Percentiles rank a stretch among this genome's conserved stretches.
Evolutionary conservation across 1,284 basidiomycete species (phyloP).

Genomic region (Sutorius eximius): DNA sequence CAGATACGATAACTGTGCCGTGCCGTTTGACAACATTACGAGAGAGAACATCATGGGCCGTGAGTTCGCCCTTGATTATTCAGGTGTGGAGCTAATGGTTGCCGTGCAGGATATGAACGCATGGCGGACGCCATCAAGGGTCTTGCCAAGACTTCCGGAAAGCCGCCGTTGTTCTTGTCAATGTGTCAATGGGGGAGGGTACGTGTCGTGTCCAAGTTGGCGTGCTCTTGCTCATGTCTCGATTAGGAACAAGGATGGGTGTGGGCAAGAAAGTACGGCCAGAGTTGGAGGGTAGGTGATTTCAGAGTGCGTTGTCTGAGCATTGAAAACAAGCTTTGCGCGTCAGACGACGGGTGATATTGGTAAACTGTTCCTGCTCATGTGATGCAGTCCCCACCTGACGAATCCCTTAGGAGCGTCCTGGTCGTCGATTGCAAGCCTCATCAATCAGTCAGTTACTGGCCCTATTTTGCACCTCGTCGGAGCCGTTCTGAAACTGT

Average conservation of each 20-base stretch:
- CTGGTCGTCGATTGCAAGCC: constrained; percentile 38
- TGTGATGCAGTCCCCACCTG: not conserved
- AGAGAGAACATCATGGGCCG: constrained; percentile 56
- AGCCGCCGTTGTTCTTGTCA: constrained; percentile 49
- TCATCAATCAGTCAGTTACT: constrained; percentile 39
- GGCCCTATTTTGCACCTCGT: not conserved
- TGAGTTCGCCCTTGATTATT: constrained; percentile 33
- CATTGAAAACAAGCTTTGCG: not conserved
- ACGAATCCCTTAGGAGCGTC: constrained; percentile 24
- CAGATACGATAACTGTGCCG: constrained; percentile 61
- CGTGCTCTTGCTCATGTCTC: constrained; percentile 2
- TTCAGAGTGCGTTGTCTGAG: not conserved
- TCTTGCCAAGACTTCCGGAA: constrained; percentile 43
- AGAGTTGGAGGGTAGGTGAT: constrained; percentile 56
- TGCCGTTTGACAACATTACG: constrained; percentile 53
- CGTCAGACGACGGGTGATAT: constrained; percentile 57
- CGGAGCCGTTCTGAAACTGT: constrained; percentile 4
- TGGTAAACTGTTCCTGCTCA: constrained; percentile 23
- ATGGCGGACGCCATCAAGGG: constrained; percentile 55
- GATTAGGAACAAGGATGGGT: constrained; percentile 57
- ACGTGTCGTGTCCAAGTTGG: constrained; percentile 13
- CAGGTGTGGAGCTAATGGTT: not conserved
- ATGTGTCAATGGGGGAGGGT: constrained; percentile 62
- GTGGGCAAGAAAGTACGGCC: constrained; percentile 52
- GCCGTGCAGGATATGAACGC: constrained; percentile 44